Percentiles rank a stretch among this genome's conserved stretches.
Evolutionary conservation across 2,329 filamentous ascomycete genomes (phyloP).

Genomic region (Karstenula rhodostoma): DNA sequence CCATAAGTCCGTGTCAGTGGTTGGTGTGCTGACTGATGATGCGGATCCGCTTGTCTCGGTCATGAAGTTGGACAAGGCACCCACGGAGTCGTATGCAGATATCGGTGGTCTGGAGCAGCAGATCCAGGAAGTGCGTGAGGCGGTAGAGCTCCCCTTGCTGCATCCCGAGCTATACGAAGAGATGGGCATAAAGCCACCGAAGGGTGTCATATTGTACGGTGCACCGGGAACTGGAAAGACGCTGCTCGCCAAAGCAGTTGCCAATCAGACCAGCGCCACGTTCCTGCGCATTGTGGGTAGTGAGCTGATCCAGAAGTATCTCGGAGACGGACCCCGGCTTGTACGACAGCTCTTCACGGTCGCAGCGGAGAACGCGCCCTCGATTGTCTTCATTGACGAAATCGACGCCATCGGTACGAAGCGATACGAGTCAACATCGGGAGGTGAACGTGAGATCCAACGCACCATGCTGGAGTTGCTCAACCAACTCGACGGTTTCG

Average conservation of each 20-base stretch:
- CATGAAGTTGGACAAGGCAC: constrained; percentile 99
- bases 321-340: constrained; percentile 92
- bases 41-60: constrained; percentile 94
- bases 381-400: constrained; percentile 99
- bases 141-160: constrained; percentile 91
- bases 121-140: constrained; percentile 97
- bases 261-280: constrained; percentile 98
- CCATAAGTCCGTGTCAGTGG: constrained; percentile 97
- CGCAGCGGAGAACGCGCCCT: constrained; percentile 92
- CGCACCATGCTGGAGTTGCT: constrained; percentile 98
- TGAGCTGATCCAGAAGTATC: constrained; percentile 98
- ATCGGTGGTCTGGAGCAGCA: constrained; percentile 95
- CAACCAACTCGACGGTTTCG: constrained; percentile 98
- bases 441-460: constrained; percentile 96
- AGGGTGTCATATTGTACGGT: constrained; percentile 98
- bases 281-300: constrained; percentile 97
- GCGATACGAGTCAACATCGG: constrained; percentile 96
- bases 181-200: constrained; percentile 99
- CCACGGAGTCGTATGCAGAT: constrained; percentile 97
- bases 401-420: constrained; percentile 99
- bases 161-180: constrained; percentile 98
- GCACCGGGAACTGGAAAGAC: constrained; percentile 97
- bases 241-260: constrained; percentile 92
- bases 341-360: constrained; percentile 97
- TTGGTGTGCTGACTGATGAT: constrained; percentile 96